A percentile compares a stretch with the other conserved stretches of the same genome.
phyloP scores from a whole-genome alignment of 768 basidiomycete genomes.

The Mycena haematopus region DNA sequence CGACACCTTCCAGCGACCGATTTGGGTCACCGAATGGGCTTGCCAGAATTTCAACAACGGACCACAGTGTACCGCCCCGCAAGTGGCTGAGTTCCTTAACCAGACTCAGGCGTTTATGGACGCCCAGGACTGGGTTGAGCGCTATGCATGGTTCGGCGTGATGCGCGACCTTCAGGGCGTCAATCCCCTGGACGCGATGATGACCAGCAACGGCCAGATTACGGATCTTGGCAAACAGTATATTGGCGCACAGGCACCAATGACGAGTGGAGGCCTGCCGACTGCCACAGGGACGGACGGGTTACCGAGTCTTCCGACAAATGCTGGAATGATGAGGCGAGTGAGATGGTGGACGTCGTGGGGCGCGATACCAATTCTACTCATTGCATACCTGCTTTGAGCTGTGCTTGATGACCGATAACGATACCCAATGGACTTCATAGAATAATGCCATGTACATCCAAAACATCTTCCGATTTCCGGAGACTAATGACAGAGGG shows the following conservation, averaged over 20 bases:
- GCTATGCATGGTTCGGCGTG: slow-evolving; percentile 69
- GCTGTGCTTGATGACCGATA: too few relatives aligned
- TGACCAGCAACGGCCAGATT: slow-evolving; percentile 50
- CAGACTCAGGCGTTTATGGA: slow-evolving; percentile 63
- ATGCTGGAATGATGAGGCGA: background rate
- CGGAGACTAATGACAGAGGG: too few relatives aligned
- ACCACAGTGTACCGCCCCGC: slow-evolving; percentile 52
- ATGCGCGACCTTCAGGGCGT: slow-evolving; percentile 57
- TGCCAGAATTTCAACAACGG: slow-evolving; percentile 57
- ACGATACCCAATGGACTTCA: slow-evolving; percentile 6
- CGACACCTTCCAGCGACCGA: slow-evolving; percentile 54
- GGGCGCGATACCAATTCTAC: background rate
- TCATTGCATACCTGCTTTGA: slow-evolving; percentile 5
- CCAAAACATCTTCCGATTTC: too few relatives aligned
- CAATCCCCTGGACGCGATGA: slow-evolving; percentile 55
- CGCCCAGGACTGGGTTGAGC: slow-evolving; percentile 55
- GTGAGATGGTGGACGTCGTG: slow-evolving; percentile 17
- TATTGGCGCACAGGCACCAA: slow-evolving; percentile 38
- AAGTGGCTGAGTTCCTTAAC: slow-evolving; percentile 56
- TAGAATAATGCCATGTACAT: slow-evolving; percentile 11
- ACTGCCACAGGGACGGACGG: slow-evolving; percentile 10
- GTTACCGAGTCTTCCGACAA: slow-evolving; percentile 10
- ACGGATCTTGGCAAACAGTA: slow-evolving; percentile 57
- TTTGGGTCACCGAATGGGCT: slow-evolving; percentile 71
- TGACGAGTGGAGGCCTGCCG: slow-evolving; percentile 24